A percentile compares a stretch with the other conserved stretches of the same genome.
Evolutionary conservation across 139 green algal species (phyloP).

Genomic region (Pseudopediastrum boryanum): DNA sequence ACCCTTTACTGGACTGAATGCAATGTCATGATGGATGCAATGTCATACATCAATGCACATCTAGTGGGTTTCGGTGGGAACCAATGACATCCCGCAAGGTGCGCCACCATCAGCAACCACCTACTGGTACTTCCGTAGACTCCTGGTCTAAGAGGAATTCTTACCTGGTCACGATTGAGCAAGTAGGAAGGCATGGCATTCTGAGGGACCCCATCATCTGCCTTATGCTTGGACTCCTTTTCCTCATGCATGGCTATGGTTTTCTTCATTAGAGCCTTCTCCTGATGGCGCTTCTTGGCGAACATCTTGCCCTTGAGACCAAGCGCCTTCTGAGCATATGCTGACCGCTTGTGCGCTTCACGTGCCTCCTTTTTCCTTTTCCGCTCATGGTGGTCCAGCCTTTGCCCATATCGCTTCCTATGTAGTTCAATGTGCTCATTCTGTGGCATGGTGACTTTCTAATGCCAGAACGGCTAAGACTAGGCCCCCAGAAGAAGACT

Average conservation of each 20-base stretch:
- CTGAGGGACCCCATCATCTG: constrained; percentile 83
- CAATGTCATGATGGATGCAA: too few relatives aligned
- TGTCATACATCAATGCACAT: too few relatives aligned
- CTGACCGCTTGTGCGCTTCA: constrained; percentile 87
- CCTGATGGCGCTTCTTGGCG: constrained; percentile 94
- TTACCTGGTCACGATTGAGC: constrained; percentile 96
- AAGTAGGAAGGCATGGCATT: constrained; percentile 97
- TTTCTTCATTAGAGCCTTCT: constrained; percentile 99
- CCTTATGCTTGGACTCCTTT: constrained; percentile 91
- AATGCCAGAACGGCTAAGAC: too few relatives aligned
- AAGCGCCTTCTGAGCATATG: constrained; percentile 83
- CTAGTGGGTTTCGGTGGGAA: too few relatives aligned
- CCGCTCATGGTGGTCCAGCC: constrained; percentile 89
- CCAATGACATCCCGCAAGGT: too few relatives aligned
- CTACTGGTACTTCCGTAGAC: too few relatives aligned
- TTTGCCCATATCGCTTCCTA: constrained; percentile 91
- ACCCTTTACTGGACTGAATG: too few relatives aligned
- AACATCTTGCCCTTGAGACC: constrained; percentile 93
- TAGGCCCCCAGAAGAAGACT: too few relatives aligned
- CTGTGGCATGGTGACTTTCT: constrained; percentile 96
- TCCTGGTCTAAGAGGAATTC: too few relatives aligned
- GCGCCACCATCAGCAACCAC: too few relatives aligned
- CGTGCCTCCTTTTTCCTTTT: constrained; percentile 96
- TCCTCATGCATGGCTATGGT: constrained; percentile 99
- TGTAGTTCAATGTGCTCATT: constrained; percentile 99